Conservation (phyloP, 148 eudicot genomes). For the Rhododendron vialii region DNA sequence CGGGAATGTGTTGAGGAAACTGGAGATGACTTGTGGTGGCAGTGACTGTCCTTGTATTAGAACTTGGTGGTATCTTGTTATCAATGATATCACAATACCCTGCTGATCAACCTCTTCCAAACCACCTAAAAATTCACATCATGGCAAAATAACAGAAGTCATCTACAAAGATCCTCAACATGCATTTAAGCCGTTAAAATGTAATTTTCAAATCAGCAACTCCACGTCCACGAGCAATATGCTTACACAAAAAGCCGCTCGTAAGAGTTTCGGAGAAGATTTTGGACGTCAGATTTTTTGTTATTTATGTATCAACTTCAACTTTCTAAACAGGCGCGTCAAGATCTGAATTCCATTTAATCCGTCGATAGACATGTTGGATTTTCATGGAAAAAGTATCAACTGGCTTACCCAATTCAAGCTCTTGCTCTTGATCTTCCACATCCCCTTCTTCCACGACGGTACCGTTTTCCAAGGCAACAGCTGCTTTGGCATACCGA, state of each 20-base stretch:
- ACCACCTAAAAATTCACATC: constrained; percentile 29
- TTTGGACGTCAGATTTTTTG: not conserved
- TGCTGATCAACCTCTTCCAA: constrained; percentile 51
- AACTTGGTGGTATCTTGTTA: constrained; percentile 43
- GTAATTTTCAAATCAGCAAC: not conserved
- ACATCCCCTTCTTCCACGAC: constrained; percentile 53
- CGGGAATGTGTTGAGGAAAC: constrained; percentile 43
- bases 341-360: not conserved
- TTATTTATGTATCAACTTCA: not conserved
- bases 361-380: not conserved
- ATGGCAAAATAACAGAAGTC: not conserved
- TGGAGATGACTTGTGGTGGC: constrained; percentile 42
- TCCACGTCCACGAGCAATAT: not conserved
- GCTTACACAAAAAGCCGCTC: not conserved
- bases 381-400: not conserved
- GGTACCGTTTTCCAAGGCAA: constrained; percentile 56
- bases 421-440: constrained; percentile 58
- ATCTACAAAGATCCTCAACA: not conserved
- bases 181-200: not conserved
- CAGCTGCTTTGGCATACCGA: constrained; percentile 76
- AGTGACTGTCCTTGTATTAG: constrained; percentile 34
- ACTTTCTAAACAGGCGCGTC: not conserved
- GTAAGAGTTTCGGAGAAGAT: not conserved
- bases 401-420: constrained; percentile 54
- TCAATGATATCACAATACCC: constrained; percentile 30